phyloP scores from a whole-genome alignment of 192 early-diverging fungal species.

The Backusella luteola region DNA sequence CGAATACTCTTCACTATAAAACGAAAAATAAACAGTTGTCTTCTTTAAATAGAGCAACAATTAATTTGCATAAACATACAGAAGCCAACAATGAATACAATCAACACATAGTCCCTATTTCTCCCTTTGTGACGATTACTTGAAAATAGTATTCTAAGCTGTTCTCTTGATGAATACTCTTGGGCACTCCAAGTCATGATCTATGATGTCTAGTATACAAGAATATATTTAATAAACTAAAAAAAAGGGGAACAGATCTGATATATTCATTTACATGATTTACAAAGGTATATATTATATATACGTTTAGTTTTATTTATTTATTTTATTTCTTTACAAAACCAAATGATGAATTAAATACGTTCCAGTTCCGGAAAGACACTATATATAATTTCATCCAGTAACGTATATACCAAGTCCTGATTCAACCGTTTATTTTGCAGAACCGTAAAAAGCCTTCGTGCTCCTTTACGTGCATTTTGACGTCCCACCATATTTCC shows the following conservation, averaged over 20 bases:
- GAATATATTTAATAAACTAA: neutral
- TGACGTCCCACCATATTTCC: slow-evolving; percentile 80
- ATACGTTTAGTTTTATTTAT: neutral
- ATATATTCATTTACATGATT: neutral
- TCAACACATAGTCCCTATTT: no score
- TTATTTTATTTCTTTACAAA: neutral
- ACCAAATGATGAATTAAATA: neutral
- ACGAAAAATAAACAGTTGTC: no score
- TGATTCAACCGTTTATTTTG: slow-evolving; percentile 80
- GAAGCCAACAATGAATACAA: no score
- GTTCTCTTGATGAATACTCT: no score
- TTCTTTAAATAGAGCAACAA: no score
- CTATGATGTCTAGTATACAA: neutral
- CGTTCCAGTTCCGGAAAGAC: slow-evolving; percentile 69
- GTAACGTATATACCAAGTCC: slow-evolving; percentile 68
- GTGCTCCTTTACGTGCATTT: slow-evolving; percentile 77
- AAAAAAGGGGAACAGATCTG: no score
- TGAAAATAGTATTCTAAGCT: no score
- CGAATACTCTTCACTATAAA: no score
- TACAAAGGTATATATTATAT: neutral
- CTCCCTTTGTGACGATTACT: no score
- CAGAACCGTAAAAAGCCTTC: slow-evolving; percentile 63
- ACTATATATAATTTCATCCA: slow-evolving; percentile 70
- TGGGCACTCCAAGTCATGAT: no score
- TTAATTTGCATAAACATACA: no score